A percentile compares a stretch with the other conserved stretches of the same genome.
These are phyloP conservation scores for Ramaria sp. DNA, from an alignment of 768 basidiomycete genomes.

Conservation along the genomic window DNA sequence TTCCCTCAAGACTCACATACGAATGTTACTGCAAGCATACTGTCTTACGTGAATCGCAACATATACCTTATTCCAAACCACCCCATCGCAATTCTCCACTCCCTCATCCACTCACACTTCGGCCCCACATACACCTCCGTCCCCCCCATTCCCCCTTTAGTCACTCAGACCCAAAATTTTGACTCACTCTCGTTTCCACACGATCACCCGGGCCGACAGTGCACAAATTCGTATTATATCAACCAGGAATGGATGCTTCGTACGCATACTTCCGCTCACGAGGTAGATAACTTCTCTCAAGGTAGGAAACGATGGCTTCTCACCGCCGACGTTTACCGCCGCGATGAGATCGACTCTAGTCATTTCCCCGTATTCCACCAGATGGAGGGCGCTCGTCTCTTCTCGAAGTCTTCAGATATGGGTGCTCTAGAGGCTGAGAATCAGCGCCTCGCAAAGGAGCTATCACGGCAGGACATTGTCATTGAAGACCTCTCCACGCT, in stretches of 20 bases:
- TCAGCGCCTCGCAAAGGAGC: slow-evolving; percentile 40
- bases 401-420: slow-evolving; percentile 33
- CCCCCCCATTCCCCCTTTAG: slow-evolving; percentile 76
- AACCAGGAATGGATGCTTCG: slow-evolving; percentile 87
- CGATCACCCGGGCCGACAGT: slow-evolving; percentile 87
- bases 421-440: slow-evolving; percentile 60
- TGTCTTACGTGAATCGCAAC: slow-evolving; percentile 65
- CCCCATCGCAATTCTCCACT: slow-evolving; percentile 78
- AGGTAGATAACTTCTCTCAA: slow-evolving; percentile 77
- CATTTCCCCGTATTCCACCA: slow-evolving; percentile 99
- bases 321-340: slow-evolving; percentile 92
- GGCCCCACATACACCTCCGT: slow-evolving; percentile 53
- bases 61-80: slow-evolving; percentile 72
- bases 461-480: slow-evolving; percentile 65
- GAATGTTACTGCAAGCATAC: slow-evolving; percentile 79
- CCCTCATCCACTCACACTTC: slow-evolving; percentile 79
- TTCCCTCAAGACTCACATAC: slow-evolving; percentile 73
- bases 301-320: slow-evolving; percentile 81
- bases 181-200: slow-evolving; percentile 90
- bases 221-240: slow-evolving; percentile 93
- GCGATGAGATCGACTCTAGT: slow-evolving; percentile 94
- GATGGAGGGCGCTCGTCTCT: slow-evolving; percentile 88
- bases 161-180: slow-evolving; percentile 87
- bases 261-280: slow-evolving; percentile 97
- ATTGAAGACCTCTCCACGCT: slow-evolving; percentile 81